A percentile compares a stretch with the other conserved stretches of the same genome.
phyloP scores from a whole-genome alignment of 129 eudicot genomes.

The Pulicaria dysenterica region DNA sequence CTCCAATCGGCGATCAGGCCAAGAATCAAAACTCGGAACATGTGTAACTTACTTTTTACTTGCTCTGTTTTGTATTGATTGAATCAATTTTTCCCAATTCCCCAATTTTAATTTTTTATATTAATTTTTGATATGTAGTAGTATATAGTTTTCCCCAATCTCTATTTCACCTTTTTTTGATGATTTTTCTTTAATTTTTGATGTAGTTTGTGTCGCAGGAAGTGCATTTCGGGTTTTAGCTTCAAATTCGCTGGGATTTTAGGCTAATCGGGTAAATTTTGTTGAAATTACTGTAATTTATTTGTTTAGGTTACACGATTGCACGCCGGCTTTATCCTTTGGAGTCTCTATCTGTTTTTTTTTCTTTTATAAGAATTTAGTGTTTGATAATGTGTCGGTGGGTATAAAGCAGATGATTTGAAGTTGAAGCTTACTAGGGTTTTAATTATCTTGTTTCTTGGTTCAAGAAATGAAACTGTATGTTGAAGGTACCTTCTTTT shows the following conservation, averaged over 20 bases:
- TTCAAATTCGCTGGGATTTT: conserved; percentile 25
- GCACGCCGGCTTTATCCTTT: neutral
- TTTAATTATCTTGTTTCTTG: conserved; percentile 6
- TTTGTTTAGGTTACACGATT: conserved; percentile 4
- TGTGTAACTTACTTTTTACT: conserved; percentile 29
- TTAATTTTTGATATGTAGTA: neutral
- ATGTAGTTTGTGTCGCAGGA: conserved; percentile 14
- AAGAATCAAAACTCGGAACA: conserved; percentile 28
- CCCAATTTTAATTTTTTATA: neutral
- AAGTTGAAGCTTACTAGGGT: conserved; percentile 14
- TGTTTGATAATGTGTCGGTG: conserved; percentile 13
- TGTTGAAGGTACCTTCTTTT: neutral
- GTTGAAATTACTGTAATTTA: neutral
- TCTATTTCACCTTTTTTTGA: neutral
- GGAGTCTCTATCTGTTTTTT: neutral
- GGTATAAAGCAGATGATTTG: conserved; percentile 17
- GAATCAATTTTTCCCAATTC: conserved; percentile 8
- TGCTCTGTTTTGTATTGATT: conserved; percentile 19
- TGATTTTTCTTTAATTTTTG: neutral
- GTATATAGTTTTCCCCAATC: conserved; percentile 18
- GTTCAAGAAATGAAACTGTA: conserved; percentile 3
- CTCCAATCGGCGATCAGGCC: conserved; percentile 8
- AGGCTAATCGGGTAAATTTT: conserved; percentile 24
- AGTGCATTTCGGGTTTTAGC: conserved; percentile 31
- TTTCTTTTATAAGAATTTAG: neutral